Evolutionary conservation across 225 moss, liverwort and hornwort species (phyloP).

Genomic region (Marchantia paleacea): DNA sequence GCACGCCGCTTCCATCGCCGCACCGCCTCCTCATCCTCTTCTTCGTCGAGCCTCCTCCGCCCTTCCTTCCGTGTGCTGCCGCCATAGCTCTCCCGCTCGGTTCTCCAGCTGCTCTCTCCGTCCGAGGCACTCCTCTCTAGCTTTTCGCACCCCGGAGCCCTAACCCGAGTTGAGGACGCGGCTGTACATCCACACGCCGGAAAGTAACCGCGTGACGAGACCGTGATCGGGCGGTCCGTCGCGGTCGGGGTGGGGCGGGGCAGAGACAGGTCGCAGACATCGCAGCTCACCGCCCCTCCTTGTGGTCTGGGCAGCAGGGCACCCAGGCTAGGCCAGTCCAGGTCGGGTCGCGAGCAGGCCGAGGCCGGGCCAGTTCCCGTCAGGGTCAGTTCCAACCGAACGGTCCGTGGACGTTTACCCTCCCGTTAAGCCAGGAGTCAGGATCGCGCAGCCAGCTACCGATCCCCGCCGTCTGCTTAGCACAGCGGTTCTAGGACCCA

Average conservation of each 20-base stretch:
- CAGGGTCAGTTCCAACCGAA: slow-evolving; percentile 13
- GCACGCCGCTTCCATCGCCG: slow-evolving; percentile 25
- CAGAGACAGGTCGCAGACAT: background rate
- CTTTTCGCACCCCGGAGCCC: background rate
- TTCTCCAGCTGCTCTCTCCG: background rate
- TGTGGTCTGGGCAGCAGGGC: background rate
- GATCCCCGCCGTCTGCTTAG: background rate
- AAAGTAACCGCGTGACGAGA: background rate
- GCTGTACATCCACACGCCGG: background rate
- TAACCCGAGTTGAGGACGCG: slow-evolving; percentile 7
- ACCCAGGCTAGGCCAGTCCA: background rate
- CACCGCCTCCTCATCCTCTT: slow-evolving; percentile 1
- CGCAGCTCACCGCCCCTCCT: background rate
- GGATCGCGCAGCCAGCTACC: slow-evolving; percentile 9
- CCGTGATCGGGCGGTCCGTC: background rate
- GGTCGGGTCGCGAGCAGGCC: background rate
- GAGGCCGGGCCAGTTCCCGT: background rate
- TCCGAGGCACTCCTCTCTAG: background rate
- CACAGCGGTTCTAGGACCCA: background rate
- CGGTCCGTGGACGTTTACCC: background rate
- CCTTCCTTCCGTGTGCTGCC: background rate
- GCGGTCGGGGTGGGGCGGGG: background rate
- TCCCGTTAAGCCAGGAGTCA: slow-evolving; percentile 21
- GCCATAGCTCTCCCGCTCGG: background rate
- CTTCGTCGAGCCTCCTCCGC: background rate